A percentile compares a stretch with the other conserved stretches of the same genome.
phyloP scores from a whole-genome alignment of 164 flowering plant species.

The Nelumbo lutea region DNA sequence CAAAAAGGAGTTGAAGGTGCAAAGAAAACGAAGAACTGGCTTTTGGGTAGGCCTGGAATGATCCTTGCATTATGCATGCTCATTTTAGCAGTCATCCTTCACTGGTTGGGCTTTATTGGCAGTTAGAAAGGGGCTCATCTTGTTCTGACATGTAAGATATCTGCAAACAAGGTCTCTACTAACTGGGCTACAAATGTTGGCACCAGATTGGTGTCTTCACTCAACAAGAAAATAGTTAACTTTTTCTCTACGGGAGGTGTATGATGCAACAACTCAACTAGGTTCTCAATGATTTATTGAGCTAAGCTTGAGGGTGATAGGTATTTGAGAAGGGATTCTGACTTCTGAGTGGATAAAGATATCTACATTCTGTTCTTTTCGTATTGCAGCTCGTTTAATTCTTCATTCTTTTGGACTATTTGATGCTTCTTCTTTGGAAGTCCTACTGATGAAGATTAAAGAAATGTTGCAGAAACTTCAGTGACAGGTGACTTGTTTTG shows the following conservation, averaged over 20 bases:
- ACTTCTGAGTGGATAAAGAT: no score
- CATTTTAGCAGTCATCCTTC: conserved; percentile 73
- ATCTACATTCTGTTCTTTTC: no score
- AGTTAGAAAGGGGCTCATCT: conserved; percentile 18
- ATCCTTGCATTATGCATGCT: conserved; percentile 78
- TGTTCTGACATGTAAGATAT: neutral
- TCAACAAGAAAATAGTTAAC: no score
- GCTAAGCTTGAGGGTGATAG: neutral
- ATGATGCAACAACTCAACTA: neutral
- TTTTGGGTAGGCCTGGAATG: conserved; percentile 80
- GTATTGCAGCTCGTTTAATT: no score
- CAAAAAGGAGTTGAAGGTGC: conserved; percentile 62
- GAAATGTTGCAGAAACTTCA: no score
- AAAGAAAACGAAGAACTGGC: conserved; percentile 81
- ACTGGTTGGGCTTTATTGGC: conserved; percentile 72
- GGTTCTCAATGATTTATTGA: neutral
- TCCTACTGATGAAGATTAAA: no score
- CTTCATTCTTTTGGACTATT: no score
- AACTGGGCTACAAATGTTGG: conserved; percentile 8
- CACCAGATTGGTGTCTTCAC: neutral
- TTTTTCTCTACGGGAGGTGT: no score
- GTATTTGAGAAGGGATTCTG: no score
- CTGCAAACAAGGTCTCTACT: conserved; percentile 11
- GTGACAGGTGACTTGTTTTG: no score
- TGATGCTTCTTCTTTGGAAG: no score